Conservation (phyloP, 106 monocot genomes). For the Acorus calamus region DNA sequence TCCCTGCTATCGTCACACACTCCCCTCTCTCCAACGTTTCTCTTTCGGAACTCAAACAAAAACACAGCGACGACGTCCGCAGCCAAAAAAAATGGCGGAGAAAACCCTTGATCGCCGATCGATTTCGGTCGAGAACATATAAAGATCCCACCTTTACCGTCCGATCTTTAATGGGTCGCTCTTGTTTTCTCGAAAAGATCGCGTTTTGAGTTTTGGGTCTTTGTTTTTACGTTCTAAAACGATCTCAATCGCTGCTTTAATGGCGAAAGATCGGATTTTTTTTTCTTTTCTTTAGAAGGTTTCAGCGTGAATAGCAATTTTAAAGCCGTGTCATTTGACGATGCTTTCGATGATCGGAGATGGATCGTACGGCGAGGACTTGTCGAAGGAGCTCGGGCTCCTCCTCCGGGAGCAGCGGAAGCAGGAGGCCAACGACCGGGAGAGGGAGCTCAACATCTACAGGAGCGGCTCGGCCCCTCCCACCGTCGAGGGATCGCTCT, state of each 20-base stretch:
- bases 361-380: constrained; percentile 28
- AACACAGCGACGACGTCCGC: neutral
- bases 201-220: neutral
- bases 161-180: constrained; percentile 5
- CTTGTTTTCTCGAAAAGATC: neutral
- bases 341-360: constrained; percentile 35
- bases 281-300: no score
- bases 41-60: constrained; percentile 1
- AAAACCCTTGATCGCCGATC: constrained; percentile 4
- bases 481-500: constrained; percentile 61
- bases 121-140: neutral
- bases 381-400: constrained; percentile 33
- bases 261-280: constrained; percentile 7
- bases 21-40: neutral
- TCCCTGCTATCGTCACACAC: neutral
- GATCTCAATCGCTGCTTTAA: neutral
- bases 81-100: constrained; percentile 13
- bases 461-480: constrained; percentile 68
- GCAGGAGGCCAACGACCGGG: constrained; percentile 38
- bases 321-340: constrained; percentile 15
- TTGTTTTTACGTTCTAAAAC: neutral
- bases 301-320: no score
- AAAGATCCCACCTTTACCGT: neutral
- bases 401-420: constrained; percentile 37
- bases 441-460: constrained; percentile 46